phyloP scores from a whole-genome alignment of 108 stramenopile genomes.

The Chaetoceros muelleri region DNA sequence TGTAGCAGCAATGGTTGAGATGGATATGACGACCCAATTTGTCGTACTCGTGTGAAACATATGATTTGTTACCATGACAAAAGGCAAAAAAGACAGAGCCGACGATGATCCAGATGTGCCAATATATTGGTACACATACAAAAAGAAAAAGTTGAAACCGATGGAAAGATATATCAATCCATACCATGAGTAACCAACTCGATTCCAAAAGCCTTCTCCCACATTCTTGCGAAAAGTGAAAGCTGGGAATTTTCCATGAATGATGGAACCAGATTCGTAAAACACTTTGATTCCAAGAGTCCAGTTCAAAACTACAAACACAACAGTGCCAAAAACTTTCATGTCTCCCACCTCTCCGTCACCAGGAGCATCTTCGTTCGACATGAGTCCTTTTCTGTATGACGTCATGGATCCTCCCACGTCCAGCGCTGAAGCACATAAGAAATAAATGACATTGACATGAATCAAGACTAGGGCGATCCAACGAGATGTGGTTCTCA shows the following conservation, averaged over 20 bases:
- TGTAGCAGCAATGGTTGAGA: conserved; percentile 47
- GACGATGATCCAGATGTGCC: conserved; percentile 32
- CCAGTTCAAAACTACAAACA: conserved; percentile 54
- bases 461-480: conserved; percentile 47
- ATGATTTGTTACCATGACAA: conserved; percentile 46
- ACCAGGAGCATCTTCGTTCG: conserved; percentile 32
- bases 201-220: conserved; percentile 50
- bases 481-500: conserved; percentile 60
- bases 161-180: conserved; percentile 51
- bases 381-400: conserved; percentile 57
- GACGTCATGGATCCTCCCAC: conserved; percentile 56
- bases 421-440: conserved; percentile 26
- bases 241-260: conserved; percentile 60
- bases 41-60: conserved; percentile 45
- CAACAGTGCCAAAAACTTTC: conserved; percentile 61
- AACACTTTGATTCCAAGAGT: conserved; percentile 65
- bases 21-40: conserved; percentile 51
- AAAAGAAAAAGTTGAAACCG: conserved; percentile 48
- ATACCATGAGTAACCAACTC: conserved; percentile 63
- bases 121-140: conserved; percentile 45
- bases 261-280: conserved; percentile 60
- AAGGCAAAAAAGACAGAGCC: conserved; percentile 38
- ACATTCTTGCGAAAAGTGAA: conserved; percentile 40
- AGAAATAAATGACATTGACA: conserved; percentile 53
- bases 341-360: conserved; percentile 74